Evolutionary conservation across 495 filamentous ascomycete genomes (phyloP).

Genomic region (Penicillium ucsense): DNA sequence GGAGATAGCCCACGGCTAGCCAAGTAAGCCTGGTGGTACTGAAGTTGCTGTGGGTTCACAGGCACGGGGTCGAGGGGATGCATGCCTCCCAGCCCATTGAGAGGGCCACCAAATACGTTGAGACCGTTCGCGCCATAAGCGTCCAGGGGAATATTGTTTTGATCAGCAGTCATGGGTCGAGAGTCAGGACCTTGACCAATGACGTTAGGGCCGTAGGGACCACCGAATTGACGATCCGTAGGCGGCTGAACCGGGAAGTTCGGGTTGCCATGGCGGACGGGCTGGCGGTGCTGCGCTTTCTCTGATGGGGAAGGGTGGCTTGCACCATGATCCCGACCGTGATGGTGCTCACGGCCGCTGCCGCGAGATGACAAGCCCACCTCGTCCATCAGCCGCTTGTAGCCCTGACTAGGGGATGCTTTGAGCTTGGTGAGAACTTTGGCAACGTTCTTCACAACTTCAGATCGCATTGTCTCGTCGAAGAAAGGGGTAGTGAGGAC

Average conservation of each 20-base stretch:
- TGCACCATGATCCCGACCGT: slow-evolving; percentile 32
- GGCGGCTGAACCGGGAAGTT: slow-evolving; percentile 32
- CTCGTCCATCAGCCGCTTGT: slow-evolving; percentile 97
- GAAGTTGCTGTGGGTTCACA: slow-evolving; percentile 36
- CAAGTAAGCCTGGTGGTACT: slow-evolving; percentile 34
- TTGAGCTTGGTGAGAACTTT: slow-evolving; percentile 84
- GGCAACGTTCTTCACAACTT: slow-evolving; percentile 85
- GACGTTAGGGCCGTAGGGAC: slow-evolving; percentile 31
- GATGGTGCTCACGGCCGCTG: slow-evolving; percentile 37
- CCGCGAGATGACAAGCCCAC: slow-evolving; percentile 70
- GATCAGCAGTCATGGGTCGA: slow-evolving; percentile 33
- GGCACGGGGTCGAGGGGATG: slow-evolving; percentile 27
- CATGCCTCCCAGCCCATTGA: slow-evolving; percentile 19
- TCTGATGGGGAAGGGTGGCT: slow-evolving; percentile 28
- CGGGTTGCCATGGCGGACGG: slow-evolving; percentile 35
- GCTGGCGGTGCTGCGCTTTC: slow-evolving; percentile 40
- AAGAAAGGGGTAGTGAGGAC: slow-evolving; percentile 96
- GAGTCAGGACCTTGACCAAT: slow-evolving; percentile 28
- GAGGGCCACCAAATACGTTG: slow-evolving; percentile 20
- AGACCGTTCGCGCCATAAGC: slow-evolving; percentile 32
- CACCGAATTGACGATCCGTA: slow-evolving; percentile 40
- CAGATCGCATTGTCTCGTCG: slow-evolving; percentile 77
- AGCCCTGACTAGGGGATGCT: slow-evolving; percentile 86
- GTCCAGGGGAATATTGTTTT: slow-evolving; percentile 30
- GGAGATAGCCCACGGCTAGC: slow-evolving; percentile 36